These are phyloP conservation scores for Talaromyces wortmannii DNA, from an alignment of 495 filamentous ascomycete genomes.

Conservation along the genomic window DNA sequence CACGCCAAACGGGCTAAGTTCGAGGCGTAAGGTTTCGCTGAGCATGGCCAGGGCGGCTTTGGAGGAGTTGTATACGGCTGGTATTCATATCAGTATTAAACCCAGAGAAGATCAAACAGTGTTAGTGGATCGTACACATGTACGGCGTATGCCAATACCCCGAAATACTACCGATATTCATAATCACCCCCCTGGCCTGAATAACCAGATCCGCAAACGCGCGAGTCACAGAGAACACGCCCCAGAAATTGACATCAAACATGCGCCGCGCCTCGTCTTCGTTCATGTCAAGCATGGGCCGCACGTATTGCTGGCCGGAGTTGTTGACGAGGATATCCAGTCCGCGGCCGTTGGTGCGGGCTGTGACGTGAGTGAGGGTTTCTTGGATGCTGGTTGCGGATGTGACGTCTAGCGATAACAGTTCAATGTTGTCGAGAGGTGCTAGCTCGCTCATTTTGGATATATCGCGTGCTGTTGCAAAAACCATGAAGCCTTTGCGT, in stretches of 20 bases:
- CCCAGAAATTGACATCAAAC: conserved; percentile 60
- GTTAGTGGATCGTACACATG: background rate
- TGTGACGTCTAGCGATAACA: conserved; percentile 14
- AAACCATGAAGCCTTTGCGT: conserved; percentile 20
- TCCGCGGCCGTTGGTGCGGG: conserved; percentile 39
- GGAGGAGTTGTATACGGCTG: conserved; percentile 36
- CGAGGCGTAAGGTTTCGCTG: conserved; percentile 27
- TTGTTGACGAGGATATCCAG: conserved; percentile 66
- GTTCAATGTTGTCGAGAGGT: conserved; percentile 6
- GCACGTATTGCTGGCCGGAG: conserved; percentile 46
- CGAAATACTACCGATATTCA: conserved; percentile 25
- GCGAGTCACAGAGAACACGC: conserved; percentile 45
- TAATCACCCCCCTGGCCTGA: conserved; percentile 43
- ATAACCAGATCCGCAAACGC: conserved; percentile 48
- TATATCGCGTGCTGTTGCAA: conserved; percentile 27
- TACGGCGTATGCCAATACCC: background rate
- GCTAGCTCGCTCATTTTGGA: conserved; percentile 20
- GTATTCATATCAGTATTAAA: background rate
- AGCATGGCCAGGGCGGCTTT: conserved; percentile 43
- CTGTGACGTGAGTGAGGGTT: conserved; percentile 40
- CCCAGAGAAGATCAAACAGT: background rate
- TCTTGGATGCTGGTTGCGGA: conserved; percentile 7
- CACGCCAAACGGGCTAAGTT: conserved; percentile 37
- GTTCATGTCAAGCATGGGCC: conserved; percentile 46
- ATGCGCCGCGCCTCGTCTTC: conserved; percentile 43